These are phyloP conservation scores for Cutaneotrichosporon dermatis DNA, from an alignment of 1,284 basidiomycete species.

Conservation along the genomic window DNA sequence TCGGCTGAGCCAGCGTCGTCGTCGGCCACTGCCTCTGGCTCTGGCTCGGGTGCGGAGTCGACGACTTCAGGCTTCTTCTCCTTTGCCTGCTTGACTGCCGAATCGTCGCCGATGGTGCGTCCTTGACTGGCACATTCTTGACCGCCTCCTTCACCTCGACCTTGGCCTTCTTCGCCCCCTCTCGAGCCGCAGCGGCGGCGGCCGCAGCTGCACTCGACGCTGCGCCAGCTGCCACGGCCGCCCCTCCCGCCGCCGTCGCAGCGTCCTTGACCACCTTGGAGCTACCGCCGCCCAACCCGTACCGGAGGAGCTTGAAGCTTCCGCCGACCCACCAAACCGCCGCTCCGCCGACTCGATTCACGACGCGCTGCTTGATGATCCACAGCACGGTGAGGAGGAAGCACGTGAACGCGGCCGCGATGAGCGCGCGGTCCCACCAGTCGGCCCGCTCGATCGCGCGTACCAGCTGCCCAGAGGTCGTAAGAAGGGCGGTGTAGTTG, in stretches of 20 bases:
- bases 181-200: neutral
- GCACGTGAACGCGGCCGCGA: slow-evolving; percentile 69
- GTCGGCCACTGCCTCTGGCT: no score
- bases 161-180: neutral
- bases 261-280: neutral
- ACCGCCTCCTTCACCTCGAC: neutral
- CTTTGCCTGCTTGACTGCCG: neutral
- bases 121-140: neutral
- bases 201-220: neutral
- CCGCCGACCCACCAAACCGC: slow-evolving; percentile 46
- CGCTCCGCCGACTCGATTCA: slow-evolving; percentile 56
- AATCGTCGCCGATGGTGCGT: neutral
- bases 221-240: neutral
- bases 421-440: slow-evolving; percentile 81
- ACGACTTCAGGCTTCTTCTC: neutral
- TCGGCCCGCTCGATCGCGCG: slow-evolving; percentile 80
- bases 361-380: slow-evolving; percentile 75
- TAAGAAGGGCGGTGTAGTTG: slow-evolving; percentile 66
- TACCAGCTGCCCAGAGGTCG: slow-evolving; percentile 74
- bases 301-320: slow-evolving; percentile 32
- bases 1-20: no score
- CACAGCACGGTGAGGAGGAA: slow-evolving; percentile 79
- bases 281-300: no score
- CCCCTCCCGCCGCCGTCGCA: neutral
- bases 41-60: no score